Base-by-base conservation (phyloP, 1,284 basidiomycete species). In the Apiotrichum laibachii region DNA sequence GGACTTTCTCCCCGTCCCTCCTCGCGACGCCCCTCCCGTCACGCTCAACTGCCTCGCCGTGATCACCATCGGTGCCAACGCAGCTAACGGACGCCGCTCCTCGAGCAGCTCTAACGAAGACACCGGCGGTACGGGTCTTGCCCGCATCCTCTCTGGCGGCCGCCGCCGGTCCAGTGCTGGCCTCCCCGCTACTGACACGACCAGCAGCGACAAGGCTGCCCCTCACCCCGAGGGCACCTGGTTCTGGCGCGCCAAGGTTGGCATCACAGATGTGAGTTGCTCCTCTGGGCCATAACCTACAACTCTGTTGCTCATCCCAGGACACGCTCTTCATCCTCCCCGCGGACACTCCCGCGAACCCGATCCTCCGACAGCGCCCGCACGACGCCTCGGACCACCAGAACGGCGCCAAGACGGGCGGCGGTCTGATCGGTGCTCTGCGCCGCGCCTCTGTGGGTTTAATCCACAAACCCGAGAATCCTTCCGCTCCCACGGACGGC, bases 161-260 rank as follows among this genome's bases (percentile, higher is more conserved):
- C 65, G 63, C 13, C 60, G 60, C 35, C 51, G 22, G 26, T 53
- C 51, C 9, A 18, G 12, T 31, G 22, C 42, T 15, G 51, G 51
- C 21, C 43, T 31, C 0, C 19, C 33, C 37, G 21, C 8, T 9
- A 31, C 26, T 7, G 26, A 31, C 26, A 31, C 4, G 4, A 9
- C 10, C 33, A n/a, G 16, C 37, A 22, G 22, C 8, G 37, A 46
- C 2, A 64, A 68, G 53, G 55, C 65, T 51, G 9, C 66, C 67
- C 62, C 44, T 49, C 12, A 34, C 18, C 39, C 31, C 46, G 65
- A 66, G 45, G 73, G 73, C 1, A 70, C 61, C 39, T 77, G 72
- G 72, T 77, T 70, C 62, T 77, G 75, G 75, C 63, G 72, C 37
- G 71, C 71, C 35, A 71, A 69, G 37, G 72, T 67, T 10, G 75